phyloP scores from a whole-genome alignment of 768 basidiomycete species.

The Rhodosporidiobolus odoratus region DNA sequence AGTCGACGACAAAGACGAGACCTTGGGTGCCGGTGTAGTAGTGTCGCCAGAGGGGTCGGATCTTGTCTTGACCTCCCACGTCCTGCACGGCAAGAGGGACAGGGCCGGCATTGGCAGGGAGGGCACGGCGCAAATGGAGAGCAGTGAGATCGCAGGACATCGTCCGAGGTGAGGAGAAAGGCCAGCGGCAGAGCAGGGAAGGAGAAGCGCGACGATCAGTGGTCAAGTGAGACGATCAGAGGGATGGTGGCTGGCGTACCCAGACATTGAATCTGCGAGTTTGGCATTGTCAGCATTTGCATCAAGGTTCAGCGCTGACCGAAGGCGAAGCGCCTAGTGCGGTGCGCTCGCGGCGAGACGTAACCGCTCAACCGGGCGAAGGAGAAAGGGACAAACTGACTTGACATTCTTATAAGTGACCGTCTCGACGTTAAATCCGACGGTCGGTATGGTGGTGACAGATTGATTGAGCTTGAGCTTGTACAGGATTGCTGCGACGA shows the following conservation, averaged over 20 bases:
- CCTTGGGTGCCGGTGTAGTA: constrained; percentile 99
- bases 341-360: too few species aligned
- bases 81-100: constrained; percentile 31
- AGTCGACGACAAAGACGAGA: constrained; percentile 96
- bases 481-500: constrained; percentile 87
- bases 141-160: too few species aligned
- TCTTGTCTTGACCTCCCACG: constrained; percentile 99
- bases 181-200: neutral
- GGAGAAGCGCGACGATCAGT: neutral
- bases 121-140: too few species aligned
- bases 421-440: constrained; percentile 98
- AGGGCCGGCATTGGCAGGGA: too few species aligned
- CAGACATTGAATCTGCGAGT: constrained; percentile 50
- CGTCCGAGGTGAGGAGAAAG: too few species aligned
- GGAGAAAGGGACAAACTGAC: constrained; percentile 9
- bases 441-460: constrained; percentile 96
- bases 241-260: constrained; percentile 44
- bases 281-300: too few species aligned
- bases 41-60: constrained; percentile 94
- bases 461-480: constrained; percentile 98
- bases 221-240: neutral
- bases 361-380: neutral
- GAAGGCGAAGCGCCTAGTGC: too few species aligned
- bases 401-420: constrained; percentile 94
- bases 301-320: too few species aligned